phyloP scores from a whole-genome alignment of 148 eudicot species.

The Agrostemma githago region DNA sequence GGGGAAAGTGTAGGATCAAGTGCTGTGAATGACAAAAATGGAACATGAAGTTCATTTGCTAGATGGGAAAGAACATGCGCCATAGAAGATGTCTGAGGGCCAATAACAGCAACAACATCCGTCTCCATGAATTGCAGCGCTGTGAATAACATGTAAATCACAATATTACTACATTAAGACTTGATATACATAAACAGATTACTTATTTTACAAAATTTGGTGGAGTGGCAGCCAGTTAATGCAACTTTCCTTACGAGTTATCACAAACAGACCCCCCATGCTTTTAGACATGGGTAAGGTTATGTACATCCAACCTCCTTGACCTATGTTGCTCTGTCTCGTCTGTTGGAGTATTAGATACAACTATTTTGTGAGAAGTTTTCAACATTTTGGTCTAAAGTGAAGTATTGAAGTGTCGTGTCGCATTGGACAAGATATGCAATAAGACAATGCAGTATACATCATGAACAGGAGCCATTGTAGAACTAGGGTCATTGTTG shows the following conservation, averaged over 20 bases:
- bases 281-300: not conserved
- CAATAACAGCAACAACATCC: conserved; percentile 54
- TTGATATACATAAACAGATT: not conserved
- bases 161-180: not conserved
- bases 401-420: too few relatives aligned
- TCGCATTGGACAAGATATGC: not conserved
- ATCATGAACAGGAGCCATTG: too few relatives aligned
- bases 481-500: too few relatives aligned
- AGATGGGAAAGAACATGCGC: conserved; percentile 59
- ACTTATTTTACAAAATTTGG: not conserved
- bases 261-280: not conserved
- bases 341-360: too few relatives aligned
- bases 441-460: not conserved
- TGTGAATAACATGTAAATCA: conserved; percentile 21
- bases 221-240: not conserved
- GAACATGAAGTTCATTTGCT: conserved; percentile 58
- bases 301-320: too few relatives aligned
- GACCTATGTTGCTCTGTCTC: too few relatives aligned
- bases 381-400: too few relatives aligned
- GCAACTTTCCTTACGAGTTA: not conserved
- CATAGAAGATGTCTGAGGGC: conserved; percentile 50
- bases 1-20: conserved; percentile 65
- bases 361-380: too few relatives aligned
- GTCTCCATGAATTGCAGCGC: conserved; percentile 64
- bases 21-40: conserved; percentile 56